Conservation (phyloP, 495 filamentous ascomycete species). For the Xylaria curta region DNA sequence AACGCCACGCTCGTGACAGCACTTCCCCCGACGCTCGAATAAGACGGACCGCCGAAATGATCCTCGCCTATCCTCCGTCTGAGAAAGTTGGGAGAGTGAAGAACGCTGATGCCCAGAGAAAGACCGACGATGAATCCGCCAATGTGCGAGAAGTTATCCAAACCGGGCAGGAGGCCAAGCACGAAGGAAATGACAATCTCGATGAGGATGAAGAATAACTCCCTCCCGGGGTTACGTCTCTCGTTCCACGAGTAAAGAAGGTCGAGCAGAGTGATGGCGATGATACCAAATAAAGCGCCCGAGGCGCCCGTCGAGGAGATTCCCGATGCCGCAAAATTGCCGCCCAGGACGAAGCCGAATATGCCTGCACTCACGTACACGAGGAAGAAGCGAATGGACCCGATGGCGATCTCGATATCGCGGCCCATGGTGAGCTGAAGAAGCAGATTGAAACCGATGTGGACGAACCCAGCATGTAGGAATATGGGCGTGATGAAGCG, state of each 20-base stretch:
- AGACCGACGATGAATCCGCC: conserved; percentile 95
- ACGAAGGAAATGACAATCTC: conserved; percentile 90
- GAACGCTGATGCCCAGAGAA: conserved; percentile 80
- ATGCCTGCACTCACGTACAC: conserved; percentile 92
- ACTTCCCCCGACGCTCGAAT: conserved; percentile 47
- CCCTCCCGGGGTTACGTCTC: conserved; percentile 73
- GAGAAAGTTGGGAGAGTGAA: conserved; percentile 84
- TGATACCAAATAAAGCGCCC: conserved; percentile 86
- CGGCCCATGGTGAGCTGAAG: conserved; percentile 84
- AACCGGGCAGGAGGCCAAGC: conserved; percentile 85
- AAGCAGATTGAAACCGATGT: conserved; percentile 94
- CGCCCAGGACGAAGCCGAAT: conserved; percentile 94
- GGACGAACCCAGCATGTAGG: conserved; percentile 88
- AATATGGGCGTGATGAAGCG: conserved; percentile 97
- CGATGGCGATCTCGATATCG: conserved; percentile 90
- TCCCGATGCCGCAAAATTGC: conserved; percentile 83
- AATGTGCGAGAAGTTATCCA: conserved; percentile 98
- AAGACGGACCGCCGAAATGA: conserved; percentile 49
- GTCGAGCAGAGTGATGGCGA: conserved; percentile 87
- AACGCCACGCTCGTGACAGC: conserved; percentile 51
- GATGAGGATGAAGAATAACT: conserved; percentile 82
- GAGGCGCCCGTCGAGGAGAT: conserved; percentile 88
- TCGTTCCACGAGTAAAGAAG: conserved; percentile 89
- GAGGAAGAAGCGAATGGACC: conserved; percentile 80
- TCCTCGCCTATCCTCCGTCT: conserved; percentile 77